Evolutionary conservation across 148 eudicot genomes (phyloP), one percentile per base, ranked within the genome.

Genomic region (Vaccinium macrocarpon): DNA sequence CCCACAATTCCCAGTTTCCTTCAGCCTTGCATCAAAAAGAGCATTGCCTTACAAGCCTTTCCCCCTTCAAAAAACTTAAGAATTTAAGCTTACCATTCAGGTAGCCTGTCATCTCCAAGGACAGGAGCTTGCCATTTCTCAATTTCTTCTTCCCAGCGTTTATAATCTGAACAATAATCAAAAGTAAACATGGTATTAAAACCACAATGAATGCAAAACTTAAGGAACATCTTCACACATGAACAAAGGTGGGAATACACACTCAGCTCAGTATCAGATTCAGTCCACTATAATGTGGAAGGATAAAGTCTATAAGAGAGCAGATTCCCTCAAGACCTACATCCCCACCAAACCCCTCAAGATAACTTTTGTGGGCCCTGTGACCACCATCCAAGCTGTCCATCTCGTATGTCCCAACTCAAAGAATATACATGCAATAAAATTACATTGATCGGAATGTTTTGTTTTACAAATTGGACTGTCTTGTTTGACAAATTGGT

Each of bases 91-190:
- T 85, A 97, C 99, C 99, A 97, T 90, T 97, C 98, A 48, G 99
- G 99, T 82, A 97, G 91, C 81, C 83, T 91, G 76, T 94, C 95
- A 87, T 97, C 95, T 59, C 88, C 85, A 55, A 97, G 96, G 86
- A 97, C 87, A 66, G 99, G 98, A 84, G 88, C 92, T 90, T 97
- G 99, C 99, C 99, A 97, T 83, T 89, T 92, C 89, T 97, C 99
- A 38, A 97, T 97, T 79, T 95, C 99, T 88, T 95, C 99, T 87
- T 97, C 99, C 99, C 99, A 97, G 73, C 89, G 86, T 90, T 87
- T 97, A 89, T 97, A 97, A 84, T 94, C 99, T 97, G 93, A 88
- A 18, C 73, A 87, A 57, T 83, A 42, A 15, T 53, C 57, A 79
- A 46, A 82, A 79, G 49, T 27, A 25, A 76, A n/a, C 50, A 83